Percentiles rank a stretch among this genome's conserved stretches.
These are phyloP conservation scores for Glycine soja DNA, from an alignment of 306 rosid species.

Conservation along the genomic window DNA sequence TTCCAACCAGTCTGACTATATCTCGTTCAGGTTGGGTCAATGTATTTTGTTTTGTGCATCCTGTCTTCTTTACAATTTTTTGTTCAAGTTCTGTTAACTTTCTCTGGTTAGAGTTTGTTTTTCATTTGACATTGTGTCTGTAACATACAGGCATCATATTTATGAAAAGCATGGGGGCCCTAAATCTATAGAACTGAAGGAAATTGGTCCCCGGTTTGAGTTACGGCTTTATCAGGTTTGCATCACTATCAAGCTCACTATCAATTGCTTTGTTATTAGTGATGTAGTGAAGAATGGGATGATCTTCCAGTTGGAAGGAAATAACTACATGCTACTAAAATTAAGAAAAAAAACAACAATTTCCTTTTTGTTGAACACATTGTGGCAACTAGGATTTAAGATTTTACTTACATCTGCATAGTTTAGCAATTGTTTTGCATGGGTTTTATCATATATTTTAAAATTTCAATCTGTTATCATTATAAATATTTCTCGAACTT, in stretches of 20 bases:
- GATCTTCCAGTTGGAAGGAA: slow-evolving; percentile 25
- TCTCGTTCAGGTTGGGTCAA: too few relatives aligned
- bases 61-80: too few relatives aligned
- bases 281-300: slow-evolving; percentile 11
- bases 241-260: slow-evolving; percentile 35
- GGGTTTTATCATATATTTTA: slow-evolving; percentile 7
- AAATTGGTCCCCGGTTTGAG: slow-evolving; percentile 98
- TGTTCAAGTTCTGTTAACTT: background rate
- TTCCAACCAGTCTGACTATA: slow-evolving; percentile 52
- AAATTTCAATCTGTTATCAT: background rate
- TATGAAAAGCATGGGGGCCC: slow-evolving; percentile 86
- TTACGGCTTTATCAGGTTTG: slow-evolving; percentile 77
- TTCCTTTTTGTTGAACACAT: background rate
- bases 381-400: slow-evolving; percentile 20
- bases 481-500: background rate
- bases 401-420: background rate
- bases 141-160: slow-evolving; percentile 75
- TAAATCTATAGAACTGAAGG: slow-evolving; percentile 83
- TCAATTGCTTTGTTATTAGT: slow-evolving; percentile 10
- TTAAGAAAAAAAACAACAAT: background rate
- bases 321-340: background rate
- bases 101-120: slow-evolving; percentile 8
- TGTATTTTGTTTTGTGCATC: too few relatives aligned
- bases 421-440: background rate
- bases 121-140: slow-evolving; percentile 20